These are phyloP conservation scores for Pezicula radicicola DNA, from an alignment of 2,329 filamentous ascomycete genomes.

Conservation along the genomic window DNA sequence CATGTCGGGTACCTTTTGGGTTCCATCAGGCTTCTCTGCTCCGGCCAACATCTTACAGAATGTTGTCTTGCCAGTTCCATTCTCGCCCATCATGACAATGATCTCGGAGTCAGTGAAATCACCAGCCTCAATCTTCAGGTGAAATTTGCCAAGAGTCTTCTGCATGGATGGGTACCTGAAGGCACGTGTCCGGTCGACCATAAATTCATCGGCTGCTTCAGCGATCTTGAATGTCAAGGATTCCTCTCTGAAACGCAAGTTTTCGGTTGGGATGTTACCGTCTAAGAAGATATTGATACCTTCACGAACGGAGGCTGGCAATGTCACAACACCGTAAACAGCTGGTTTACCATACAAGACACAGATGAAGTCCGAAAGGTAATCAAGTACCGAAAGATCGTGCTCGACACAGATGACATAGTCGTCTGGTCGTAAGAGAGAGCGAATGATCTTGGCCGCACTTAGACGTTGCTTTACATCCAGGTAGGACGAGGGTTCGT, in stretches of 20 bases:
- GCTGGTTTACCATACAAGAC: slow-evolving; percentile 95
- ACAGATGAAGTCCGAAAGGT: slow-evolving; percentile 97
- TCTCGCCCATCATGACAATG: slow-evolving; percentile 99
- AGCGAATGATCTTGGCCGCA: slow-evolving; percentile 88
- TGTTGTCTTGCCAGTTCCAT: slow-evolving; percentile 98
- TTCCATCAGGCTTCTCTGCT: slow-evolving; percentile 84
- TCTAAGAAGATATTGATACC: slow-evolving; percentile 99
- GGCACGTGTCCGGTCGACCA: slow-evolving; percentile 77
- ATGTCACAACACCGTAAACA: slow-evolving; percentile 95
- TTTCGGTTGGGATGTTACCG: slow-evolving; percentile 96
- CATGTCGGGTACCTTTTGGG: slow-evolving; percentile 80
- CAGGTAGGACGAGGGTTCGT: slow-evolving; percentile 97
- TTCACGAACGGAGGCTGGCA: slow-evolving; percentile 94
- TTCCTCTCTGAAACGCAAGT: slow-evolving; percentile 96
- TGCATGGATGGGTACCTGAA: slow-evolving; percentile 89
- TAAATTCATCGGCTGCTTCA: slow-evolving; percentile 84
- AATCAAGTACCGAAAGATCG: slow-evolving; percentile 97
- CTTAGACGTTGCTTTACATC: slow-evolving; percentile 99
- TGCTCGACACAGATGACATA: slow-evolving; percentile 99
- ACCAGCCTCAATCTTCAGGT: slow-evolving; percentile 76
- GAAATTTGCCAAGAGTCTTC: slow-evolving; percentile 89
- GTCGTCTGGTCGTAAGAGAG: slow-evolving; percentile 81
- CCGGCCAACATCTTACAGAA: slow-evolving; percentile 97
- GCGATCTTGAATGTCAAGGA: slow-evolving; percentile 93
- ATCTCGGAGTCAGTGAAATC: slow-evolving; percentile 98